Evolutionary conservation across 306 rosid genomes (phyloP).

Genomic region (Trichosanthes truncata): DNA sequence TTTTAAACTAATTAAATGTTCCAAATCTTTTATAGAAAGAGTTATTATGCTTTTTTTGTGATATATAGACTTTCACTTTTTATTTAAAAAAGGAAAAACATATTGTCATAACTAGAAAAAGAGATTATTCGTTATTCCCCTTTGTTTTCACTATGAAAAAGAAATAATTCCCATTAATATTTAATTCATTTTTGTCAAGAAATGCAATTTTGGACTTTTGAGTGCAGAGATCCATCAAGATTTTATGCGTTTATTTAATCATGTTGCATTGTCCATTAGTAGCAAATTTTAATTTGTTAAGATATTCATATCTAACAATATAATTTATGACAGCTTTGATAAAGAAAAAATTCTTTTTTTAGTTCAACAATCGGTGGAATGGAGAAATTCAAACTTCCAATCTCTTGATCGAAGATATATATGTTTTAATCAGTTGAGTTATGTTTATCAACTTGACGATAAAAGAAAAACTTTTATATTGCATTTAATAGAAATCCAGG

Average conservation of each 20-base stretch:
- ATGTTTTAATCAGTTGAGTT: no score
- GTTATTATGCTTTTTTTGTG: background rate
- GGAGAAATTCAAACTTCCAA: no score
- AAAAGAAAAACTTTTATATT: no score
- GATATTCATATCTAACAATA: no score
- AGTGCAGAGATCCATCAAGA: background rate
- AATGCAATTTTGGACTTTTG: background rate
- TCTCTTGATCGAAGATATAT: no score
- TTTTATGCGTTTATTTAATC: background rate
- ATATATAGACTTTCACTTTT: no score
- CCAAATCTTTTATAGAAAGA: background rate
- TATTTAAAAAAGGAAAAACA: no score
- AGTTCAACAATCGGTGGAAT: no score
- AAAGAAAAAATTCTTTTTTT: no score
- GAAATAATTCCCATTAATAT: background rate
- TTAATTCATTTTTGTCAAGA: background rate
- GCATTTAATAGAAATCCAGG: no score
- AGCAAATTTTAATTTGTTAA: background rate
- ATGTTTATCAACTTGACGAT: no score
- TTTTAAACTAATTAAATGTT: background rate
- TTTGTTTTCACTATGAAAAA: background rate
- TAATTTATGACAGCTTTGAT: no score
- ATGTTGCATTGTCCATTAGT: background rate
- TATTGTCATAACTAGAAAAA: background rate
- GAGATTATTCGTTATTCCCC: background rate